phyloP scores from a whole-genome alignment of 257 asterid genomes.

The Nicotiana knightiana region DNA sequence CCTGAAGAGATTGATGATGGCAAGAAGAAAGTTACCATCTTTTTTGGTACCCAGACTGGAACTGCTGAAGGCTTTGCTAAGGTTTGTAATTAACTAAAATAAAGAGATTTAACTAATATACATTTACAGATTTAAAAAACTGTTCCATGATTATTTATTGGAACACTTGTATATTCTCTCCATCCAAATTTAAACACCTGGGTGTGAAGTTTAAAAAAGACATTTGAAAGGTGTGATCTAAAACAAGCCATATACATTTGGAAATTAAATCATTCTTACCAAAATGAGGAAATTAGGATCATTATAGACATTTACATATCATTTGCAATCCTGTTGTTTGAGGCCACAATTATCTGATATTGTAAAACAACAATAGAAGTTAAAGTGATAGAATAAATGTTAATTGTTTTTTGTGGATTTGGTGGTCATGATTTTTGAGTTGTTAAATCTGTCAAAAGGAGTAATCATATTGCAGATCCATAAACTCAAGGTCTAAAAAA shows the following conservation, averaged over 20 bases:
- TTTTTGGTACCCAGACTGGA: conserved; percentile 96
- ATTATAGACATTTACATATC: background rate
- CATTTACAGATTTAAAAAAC: background rate
- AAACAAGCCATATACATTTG: no score
- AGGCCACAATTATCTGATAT: background rate
- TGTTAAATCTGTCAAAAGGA: background rate
- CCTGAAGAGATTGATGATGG: conserved; percentile 81
- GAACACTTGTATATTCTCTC: background rate
- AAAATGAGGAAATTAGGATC: background rate
- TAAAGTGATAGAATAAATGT: background rate
- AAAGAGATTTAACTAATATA: background rate
- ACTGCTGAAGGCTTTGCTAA: conserved; percentile 99
- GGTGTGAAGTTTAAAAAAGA: no score
- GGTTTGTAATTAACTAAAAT: conserved; percentile 29
- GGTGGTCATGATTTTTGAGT: background rate
- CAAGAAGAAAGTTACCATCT: conserved; percentile 66
- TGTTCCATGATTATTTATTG: background rate
- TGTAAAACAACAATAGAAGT: background rate
- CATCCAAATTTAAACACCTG: no score
- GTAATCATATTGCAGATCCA: background rate
- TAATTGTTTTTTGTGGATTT: background rate
- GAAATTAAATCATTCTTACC: no score
- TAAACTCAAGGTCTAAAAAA: background rate
- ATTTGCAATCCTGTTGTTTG: background rate
- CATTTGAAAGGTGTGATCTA: no score